A percentile compares a stretch with the other conserved stretches of the same genome.
phyloP scores from a whole-genome alignment of 2,329 filamentous ascomycete species.

The Aureobasidium sp. region DNA sequence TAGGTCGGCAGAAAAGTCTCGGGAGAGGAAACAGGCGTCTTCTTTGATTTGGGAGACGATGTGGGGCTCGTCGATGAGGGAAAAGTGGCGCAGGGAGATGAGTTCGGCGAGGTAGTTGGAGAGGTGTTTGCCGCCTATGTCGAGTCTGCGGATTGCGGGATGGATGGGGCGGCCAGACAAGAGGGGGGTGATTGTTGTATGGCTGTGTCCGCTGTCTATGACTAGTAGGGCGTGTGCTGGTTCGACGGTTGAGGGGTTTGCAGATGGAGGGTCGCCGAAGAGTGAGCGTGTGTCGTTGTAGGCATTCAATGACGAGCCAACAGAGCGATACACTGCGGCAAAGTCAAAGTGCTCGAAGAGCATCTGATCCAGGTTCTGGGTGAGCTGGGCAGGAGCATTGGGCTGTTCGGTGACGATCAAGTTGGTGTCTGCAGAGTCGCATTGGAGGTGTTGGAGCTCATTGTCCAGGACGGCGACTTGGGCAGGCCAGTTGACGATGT shows the following conservation, averaged over 20 bases:
- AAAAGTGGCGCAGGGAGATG: constrained; percentile 84
- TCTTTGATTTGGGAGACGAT: constrained; percentile 97
- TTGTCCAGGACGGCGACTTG: constrained; percentile 94
- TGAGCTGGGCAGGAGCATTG: constrained; percentile 71
- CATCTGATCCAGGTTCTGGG: constrained; percentile 90
- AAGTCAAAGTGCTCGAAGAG: constrained; percentile 98
- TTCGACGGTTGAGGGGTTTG: constrained; percentile 26
- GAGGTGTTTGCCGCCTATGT: constrained; percentile 85
- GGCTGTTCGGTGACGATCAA: constrained; percentile 79
- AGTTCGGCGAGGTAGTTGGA: constrained; percentile 90
- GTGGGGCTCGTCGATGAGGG: constrained; percentile 89
- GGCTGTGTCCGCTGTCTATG: constrained; percentile 86
- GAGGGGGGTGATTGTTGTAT: constrained; percentile 83
- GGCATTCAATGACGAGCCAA: constrained; percentile 68
- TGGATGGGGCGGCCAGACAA: constrained; percentile 76
- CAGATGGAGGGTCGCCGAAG: constrained; percentile 47
- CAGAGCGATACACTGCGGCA: constrained; percentile 69
- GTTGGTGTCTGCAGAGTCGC: constrained; percentile 74
- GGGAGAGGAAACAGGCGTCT: constrained; percentile 72
- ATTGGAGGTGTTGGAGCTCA: constrained; percentile 54
- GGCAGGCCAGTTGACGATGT: constrained; percentile 92
- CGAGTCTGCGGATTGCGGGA: constrained; percentile 71
- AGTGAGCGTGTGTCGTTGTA: constrained; percentile 70
- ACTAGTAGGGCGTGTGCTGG: constrained; percentile 65
- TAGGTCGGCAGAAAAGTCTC: constrained; percentile 69